Evolutionary conservation across 208 protist species (phyloP).

Genomic region (Paratrypanosoma confusum): DNA sequence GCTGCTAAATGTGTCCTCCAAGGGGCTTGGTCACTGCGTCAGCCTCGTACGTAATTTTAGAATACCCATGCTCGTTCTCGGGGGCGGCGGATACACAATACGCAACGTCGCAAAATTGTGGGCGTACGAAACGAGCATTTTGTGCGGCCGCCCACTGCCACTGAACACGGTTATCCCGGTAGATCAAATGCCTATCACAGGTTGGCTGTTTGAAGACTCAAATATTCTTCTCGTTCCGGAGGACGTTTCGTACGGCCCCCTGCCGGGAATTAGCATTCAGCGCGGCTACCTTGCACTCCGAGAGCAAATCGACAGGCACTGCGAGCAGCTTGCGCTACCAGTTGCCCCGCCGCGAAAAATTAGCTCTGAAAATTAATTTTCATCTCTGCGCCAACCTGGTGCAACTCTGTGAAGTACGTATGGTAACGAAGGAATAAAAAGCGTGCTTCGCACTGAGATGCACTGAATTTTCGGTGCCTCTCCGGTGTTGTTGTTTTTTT

Average conservation of each 20-base stretch:
- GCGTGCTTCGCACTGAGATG: no score
- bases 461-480: no score
- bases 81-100: conserved; percentile 99
- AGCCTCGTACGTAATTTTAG: conserved; percentile 87
- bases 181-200: conserved; percentile 49
- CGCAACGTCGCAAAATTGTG: conserved; percentile 98
- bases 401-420: no score
- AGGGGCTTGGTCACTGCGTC: conserved; percentile 93
- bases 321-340: no score
- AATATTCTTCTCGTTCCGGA: conserved; percentile 57
- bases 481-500: no score
- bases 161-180: conserved; percentile 57
- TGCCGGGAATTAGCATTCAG: conserved; percentile 54
- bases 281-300: conserved; percentile 46
- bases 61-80: conserved; percentile 95
- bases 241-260: conserved; percentile 55
- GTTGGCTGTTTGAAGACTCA: conserved; percentile 77
- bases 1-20: conserved; percentile 86
- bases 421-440: no score
- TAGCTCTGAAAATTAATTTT: no score
- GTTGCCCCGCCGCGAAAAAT: no score
- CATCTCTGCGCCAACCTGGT: no score
- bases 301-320: conserved; percentile 68
- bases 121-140: conserved; percentile 88
- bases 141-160: conserved; percentile 55